These are phyloP conservation scores for Xanthoparmelia taractica DNA, from an alignment of 495 filamentous ascomycete genomes.

Conservation along the genomic window DNA sequence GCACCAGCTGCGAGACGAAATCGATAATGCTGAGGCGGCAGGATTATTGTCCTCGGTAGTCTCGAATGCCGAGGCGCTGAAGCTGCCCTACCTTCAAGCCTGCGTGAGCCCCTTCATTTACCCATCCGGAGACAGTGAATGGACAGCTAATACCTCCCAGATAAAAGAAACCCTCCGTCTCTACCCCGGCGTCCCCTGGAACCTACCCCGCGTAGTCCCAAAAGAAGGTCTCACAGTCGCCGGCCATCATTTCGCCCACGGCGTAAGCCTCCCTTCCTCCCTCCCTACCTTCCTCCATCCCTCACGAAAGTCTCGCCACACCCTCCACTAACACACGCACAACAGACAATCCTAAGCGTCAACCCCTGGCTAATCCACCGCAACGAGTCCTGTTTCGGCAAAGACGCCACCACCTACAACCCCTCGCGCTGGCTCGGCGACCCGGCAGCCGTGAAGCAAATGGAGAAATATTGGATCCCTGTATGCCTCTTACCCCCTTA, in stretches of 20 bases:
- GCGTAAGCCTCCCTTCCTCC: background rate
- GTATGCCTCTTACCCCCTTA: too few species aligned
- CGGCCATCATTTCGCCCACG: background rate
- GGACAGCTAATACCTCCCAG: too few species aligned
- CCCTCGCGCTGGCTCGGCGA: background rate
- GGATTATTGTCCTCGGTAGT: background rate
- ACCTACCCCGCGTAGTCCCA: background rate
- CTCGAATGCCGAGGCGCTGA: too few species aligned
- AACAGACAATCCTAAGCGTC: background rate
- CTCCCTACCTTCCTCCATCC: background rate
- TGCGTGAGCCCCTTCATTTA: too few species aligned
- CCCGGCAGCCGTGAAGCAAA: too few species aligned
- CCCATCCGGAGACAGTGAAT: too few species aligned
- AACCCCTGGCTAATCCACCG: conserved; percentile 1
- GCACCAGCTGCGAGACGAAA: background rate
- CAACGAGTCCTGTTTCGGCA: background rate
- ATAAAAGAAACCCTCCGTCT: too few species aligned
- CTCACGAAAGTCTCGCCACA: too few species aligned
- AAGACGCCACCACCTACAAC: background rate
- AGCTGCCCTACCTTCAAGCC: too few species aligned
- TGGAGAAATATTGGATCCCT: too few species aligned
- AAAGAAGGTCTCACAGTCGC: background rate
- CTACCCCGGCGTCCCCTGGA: too few species aligned
- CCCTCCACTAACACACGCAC: background rate
- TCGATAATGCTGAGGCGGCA: background rate